Conservation (phyloP, 495 filamentous ascomycete genomes). For the Wilcoxina mikolae region DNA sequence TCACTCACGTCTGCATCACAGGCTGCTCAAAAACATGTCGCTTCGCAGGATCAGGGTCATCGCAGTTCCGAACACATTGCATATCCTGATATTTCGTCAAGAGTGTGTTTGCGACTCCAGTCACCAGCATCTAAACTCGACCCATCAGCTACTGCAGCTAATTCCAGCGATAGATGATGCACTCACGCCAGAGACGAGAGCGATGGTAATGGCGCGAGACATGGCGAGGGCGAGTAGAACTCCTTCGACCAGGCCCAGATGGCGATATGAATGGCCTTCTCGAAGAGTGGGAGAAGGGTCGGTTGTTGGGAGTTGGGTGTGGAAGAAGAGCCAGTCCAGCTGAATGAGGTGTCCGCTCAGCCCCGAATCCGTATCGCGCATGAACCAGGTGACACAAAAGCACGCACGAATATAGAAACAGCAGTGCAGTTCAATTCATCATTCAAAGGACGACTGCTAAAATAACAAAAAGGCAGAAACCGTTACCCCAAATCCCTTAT, state of each 20-base stretch:
- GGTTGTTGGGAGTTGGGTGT: background rate
- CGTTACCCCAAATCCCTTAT: too few species aligned
- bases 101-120: constrained; percentile 91
- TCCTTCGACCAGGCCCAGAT: too few species aligned
- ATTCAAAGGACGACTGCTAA: too few species aligned
- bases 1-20: constrained; percentile 73
- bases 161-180: background rate
- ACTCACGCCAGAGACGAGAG: constrained; percentile 1
- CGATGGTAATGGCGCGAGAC: background rate
- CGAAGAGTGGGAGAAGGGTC: background rate
- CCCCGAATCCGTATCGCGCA: background rate
- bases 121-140: constrained; percentile 33
- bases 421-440: too few species aligned
- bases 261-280: too few species aligned
- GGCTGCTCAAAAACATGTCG: constrained; percentile 74
- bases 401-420: too few species aligned
- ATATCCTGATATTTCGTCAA: constrained; percentile 98
- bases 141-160: background rate
- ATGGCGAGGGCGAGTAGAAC: background rate
- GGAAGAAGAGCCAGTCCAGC: too few species aligned
- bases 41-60: constrained; percentile 52
- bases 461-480: too few species aligned
- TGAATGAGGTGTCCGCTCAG: background rate
- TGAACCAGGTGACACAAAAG: too few species aligned
- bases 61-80: constrained; percentile 86